A percentile compares a stretch with the other conserved stretches of the same genome.
These are phyloP conservation scores for Trichoderma citrinoviride DNA, from an alignment of 2,329 filamentous ascomycete genomes.

Conservation along the genomic window DNA sequence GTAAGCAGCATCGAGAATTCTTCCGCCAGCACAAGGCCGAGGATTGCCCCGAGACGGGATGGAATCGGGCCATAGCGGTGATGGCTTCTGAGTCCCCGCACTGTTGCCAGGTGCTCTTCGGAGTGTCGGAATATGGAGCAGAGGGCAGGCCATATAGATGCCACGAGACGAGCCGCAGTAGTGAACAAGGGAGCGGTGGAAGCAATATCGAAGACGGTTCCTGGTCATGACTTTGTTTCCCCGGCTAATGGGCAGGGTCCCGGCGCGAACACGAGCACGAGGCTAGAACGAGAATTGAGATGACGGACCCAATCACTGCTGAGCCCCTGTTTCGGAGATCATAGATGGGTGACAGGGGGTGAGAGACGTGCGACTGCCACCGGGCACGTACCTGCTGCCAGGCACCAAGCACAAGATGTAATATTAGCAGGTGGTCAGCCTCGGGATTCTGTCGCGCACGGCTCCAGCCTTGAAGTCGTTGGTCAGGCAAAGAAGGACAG, in stretches of 20 bases:
- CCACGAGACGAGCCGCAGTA: neutral
- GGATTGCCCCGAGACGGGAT: constrained; percentile 3
- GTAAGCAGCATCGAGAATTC: neutral
- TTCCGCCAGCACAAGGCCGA: neutral
- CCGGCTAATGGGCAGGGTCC: neutral
- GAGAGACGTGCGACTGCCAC: neutral
- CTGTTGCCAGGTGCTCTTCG: neutral
- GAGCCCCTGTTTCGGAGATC: constrained; percentile 18
- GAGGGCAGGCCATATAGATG: neutral
- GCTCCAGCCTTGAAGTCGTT: too few relatives aligned
- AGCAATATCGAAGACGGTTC: neutral
- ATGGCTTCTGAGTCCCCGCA: constrained; percentile 2
- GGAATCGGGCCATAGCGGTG: neutral
- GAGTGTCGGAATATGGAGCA: neutral
- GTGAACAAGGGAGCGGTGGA: neutral
- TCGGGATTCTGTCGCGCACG: too few relatives aligned
- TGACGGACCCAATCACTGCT: neutral
- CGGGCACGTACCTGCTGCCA: too few relatives aligned
- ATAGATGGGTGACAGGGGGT: constrained; percentile 1
- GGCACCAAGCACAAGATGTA: too few relatives aligned
- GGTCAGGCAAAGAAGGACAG: too few relatives aligned
- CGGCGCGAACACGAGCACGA: constrained; percentile 16
- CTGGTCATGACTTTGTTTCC: neutral
- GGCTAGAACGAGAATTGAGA: constrained; percentile 8
- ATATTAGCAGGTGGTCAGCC: neutral